A percentile compares a stretch with the other conserved stretches of the same genome.
Conservation (phyloP, 345 rosid species). For the Euphorbia peplus region DNA sequence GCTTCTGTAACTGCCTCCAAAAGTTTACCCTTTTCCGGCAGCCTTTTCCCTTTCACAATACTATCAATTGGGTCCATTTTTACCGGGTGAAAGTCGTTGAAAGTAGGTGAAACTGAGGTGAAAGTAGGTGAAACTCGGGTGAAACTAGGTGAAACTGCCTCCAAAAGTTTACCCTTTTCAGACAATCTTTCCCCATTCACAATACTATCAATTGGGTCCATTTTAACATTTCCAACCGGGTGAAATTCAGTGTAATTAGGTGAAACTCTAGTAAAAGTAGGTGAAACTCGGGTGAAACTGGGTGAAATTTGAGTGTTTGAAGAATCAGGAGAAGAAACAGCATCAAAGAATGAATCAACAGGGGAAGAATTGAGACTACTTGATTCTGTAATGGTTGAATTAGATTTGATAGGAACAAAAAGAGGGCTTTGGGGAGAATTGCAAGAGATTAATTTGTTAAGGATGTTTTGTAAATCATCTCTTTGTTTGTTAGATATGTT, state of each 20-base stretch:
- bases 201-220: constrained; percentile 41
- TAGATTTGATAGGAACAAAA: constrained; percentile 42
- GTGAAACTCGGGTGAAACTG: no score
- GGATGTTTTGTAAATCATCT: constrained; percentile 63
- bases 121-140: no score
- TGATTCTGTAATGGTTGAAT: constrained; percentile 82
- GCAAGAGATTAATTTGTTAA: constrained; percentile 39
- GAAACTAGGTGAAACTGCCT: constrained; percentile 60
- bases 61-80: constrained; percentile 34
- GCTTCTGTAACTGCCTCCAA: constrained; percentile 64
- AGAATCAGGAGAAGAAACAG: constrained; percentile 68
- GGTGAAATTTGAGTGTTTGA: constrained; percentile 57
- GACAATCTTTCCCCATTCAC: constrained; percentile 57
- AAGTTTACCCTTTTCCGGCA: constrained; percentile 75
- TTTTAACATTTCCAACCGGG: no score
- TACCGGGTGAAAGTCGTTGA: no score
- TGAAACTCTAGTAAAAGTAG: no score
- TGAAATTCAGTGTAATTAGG: no score
- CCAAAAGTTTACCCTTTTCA: constrained; percentile 63
- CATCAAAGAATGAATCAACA: constrained; percentile 63
- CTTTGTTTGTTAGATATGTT: constrained; percentile 68
- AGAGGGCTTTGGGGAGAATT: constrained; percentile 24
- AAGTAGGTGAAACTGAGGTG: no score
- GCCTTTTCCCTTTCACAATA: constrained; percentile 44
- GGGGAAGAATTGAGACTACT: constrained; percentile 72